A percentile compares a stretch with the other conserved stretches of the same genome.
Conservation (phyloP, 805 yeast genomes). For the Komagataella populi region DNA sequence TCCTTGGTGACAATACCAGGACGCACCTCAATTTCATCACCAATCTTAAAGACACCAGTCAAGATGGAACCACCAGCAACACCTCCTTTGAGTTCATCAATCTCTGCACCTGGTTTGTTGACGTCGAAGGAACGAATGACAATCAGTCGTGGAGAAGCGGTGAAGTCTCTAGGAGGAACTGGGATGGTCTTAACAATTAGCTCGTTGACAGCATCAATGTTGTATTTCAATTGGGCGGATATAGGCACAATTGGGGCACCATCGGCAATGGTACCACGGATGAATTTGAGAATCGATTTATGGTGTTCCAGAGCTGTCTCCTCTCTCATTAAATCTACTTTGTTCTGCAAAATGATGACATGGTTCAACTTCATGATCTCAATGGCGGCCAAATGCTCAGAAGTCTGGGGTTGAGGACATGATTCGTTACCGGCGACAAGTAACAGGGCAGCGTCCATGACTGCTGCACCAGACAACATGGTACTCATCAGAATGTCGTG, state of each 20-base stretch:
- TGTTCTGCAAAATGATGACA: slow-evolving; percentile 91
- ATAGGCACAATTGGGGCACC: slow-evolving; percentile 99
- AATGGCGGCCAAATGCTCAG: slow-evolving; percentile 98
- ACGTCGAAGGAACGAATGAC: slow-evolving; percentile 98
- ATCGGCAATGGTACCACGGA: slow-evolving; percentile 97
- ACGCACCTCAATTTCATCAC: slow-evolving; percentile 97
- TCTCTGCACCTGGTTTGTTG: slow-evolving; percentile 97
- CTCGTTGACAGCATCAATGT: slow-evolving; percentile 97
- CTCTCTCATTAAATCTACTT: slow-evolving; percentile 97
- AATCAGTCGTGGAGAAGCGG: slow-evolving; percentile 86
- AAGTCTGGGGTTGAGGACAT: slow-evolving; percentile 99
- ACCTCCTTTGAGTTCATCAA: slow-evolving; percentile 96
- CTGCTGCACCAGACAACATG: slow-evolving; percentile 99
- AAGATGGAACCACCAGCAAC: slow-evolving; percentile 99
- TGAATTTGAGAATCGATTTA: slow-evolving; percentile 81
- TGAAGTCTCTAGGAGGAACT: slow-evolving; percentile 90
- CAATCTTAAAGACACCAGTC: slow-evolving; percentile 92
- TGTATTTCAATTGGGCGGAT: slow-evolving; percentile 96
- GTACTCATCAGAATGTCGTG: slow-evolving; percentile 99
- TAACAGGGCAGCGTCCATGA: slow-evolving; percentile 97
- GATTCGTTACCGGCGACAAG: slow-evolving; percentile 97
- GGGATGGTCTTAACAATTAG: slow-evolving; percentile 92
- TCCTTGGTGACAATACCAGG: slow-evolving; percentile 98
- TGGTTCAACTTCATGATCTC: slow-evolving; percentile 98
- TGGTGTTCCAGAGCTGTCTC: slow-evolving; percentile 94